Evolutionary conservation across 2,329 filamentous ascomycete species (phyloP), one percentile per base, ranked within the genome.

Genomic region (Clonostachys byssicola): DNA sequence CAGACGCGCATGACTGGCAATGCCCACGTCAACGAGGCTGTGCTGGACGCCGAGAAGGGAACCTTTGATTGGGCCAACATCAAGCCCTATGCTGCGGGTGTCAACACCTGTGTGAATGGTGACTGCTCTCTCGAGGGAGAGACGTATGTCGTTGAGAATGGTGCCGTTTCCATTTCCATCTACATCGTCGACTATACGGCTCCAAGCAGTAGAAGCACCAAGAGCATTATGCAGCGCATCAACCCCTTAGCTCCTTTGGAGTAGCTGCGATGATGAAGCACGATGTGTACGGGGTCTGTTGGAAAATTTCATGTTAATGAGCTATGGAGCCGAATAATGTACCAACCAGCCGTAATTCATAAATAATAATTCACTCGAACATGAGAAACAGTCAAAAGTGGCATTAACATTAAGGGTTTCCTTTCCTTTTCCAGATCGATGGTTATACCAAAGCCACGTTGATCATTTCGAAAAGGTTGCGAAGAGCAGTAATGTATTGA

Each of bases 101-200:
- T 73, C 3, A 78, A 78, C 46, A 55, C 61, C 2, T 77, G 74
- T 48, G 71, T 77, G 52, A 77, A 78, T 43, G 76, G 75, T 1
- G 69, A 79, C 47, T 76, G 73, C 55, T 60, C 57, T 7, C 55
- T 79, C n/a, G 72, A 73, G 0, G 73, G 75, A 0, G 75, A 80
- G 64, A 76, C 73, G 1, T 66, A 64, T 38, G 62, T 77, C 3
- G 65, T 78, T 12, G 63, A 67, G 44, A 60, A 63, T 13, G 71
- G 70, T 0, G 71, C 64, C 39, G 58, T 68, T 3, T 62, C 63
- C 13, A 67, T 79, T 4, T 70, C 62, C 1, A 60, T 76, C 0
- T 79, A 77, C 49, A 75, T 72, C 0, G 66, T 77, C 17, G 75
- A 79, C 47, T 77, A 76, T 50, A 67, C 71, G 53, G 73, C 75